Conservation (phyloP, 495 filamentous ascomycete species). For the Xylaria sp. region DNA sequence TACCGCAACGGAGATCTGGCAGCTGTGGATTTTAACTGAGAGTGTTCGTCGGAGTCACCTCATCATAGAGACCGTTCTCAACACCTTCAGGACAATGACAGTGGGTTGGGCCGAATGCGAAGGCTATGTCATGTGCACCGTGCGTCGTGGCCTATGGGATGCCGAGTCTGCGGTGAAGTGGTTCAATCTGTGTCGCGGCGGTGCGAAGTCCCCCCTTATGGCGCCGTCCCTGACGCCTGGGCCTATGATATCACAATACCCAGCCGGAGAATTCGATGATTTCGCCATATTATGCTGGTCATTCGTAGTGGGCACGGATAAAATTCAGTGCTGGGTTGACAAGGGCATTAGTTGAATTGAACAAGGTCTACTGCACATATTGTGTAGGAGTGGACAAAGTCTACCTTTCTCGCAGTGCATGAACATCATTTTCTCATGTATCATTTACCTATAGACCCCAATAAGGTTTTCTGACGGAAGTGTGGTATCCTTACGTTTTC, state of each 20-base stretch:
- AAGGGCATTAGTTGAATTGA: slow-evolving; percentile 5
- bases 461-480: not conserved
- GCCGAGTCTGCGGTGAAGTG: slow-evolving; percentile 38
- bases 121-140: slow-evolving; percentile 48
- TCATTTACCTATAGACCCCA: not conserved
- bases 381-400: not conserved
- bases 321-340: slow-evolving; percentile 28
- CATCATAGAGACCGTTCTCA: slow-evolving; percentile 48
- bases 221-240: slow-evolving; percentile 12
- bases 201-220: slow-evolving; percentile 12
- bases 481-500: not conserved
- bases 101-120: slow-evolving; percentile 50
- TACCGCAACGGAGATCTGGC: slow-evolving; percentile 44
- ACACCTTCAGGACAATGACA: slow-evolving; percentile 49
- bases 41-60: slow-evolving; percentile 52
- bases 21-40: slow-evolving; percentile 55
- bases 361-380: not conserved
- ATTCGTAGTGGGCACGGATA: slow-evolving; percentile 25
- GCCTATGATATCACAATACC: slow-evolving; percentile 23
- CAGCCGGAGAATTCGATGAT: slow-evolving; percentile 17
- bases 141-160: slow-evolving; percentile 49
- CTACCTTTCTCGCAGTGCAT: not conserved
- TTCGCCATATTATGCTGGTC: slow-evolving; percentile 22
- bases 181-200: slow-evolving; percentile 26
- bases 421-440: not conserved